Base-by-base conservation (phyloP, 345 rosid genomes). In the Draba incana region DNA sequence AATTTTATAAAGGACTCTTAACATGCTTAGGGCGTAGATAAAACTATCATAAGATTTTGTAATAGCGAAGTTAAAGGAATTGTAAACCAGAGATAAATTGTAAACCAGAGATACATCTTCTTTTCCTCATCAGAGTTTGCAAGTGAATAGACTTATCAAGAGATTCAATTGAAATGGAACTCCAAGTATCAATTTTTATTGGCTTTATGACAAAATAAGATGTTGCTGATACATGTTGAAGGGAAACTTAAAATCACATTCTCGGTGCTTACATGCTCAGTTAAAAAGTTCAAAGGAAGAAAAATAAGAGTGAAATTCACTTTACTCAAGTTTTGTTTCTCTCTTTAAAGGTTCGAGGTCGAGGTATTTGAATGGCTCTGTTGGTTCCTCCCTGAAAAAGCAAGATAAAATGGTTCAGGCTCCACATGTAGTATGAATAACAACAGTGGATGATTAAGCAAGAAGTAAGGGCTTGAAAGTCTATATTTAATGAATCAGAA, bases 331-430 rank as follows among this genome's bases (percentile, higher is more conserved):
- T 30, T 82, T 83, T 69, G 75, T 88, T 80, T 91, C 96, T 64
- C 82, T 82, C 70, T 69, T 85, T 11, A 87, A 96, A 44, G 96
- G 88, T 66, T 94, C 96, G 52, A 89, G 62, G 78, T 91, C 83
- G 82, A 94, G 79, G 70, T 91, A 87, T 46, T 81, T 79, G 81
- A 81, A 94, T 3, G 96, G 96, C 68, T 81, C 96, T 38, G 92
- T 88, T 2, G 97, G 96, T 75, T 94, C 99, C 84, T 94, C 96
- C 67, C 98, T 94, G 82, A 75, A 82, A 51, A 25, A 77, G 31
- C 42, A 64, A 66, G 20, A 77, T 10, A 37, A 20, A 51, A 71
- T 13, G 39, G 30, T 27, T 72, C 61, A 76, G 47, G 15, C 60
- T 27, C 31, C n/a, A 56, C 60, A 68, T 57, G 12, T 54, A 54